Base-by-base conservation (phyloP, 2,329 filamentous ascomycete species). In the Colletotrichum spinosum region DNA sequence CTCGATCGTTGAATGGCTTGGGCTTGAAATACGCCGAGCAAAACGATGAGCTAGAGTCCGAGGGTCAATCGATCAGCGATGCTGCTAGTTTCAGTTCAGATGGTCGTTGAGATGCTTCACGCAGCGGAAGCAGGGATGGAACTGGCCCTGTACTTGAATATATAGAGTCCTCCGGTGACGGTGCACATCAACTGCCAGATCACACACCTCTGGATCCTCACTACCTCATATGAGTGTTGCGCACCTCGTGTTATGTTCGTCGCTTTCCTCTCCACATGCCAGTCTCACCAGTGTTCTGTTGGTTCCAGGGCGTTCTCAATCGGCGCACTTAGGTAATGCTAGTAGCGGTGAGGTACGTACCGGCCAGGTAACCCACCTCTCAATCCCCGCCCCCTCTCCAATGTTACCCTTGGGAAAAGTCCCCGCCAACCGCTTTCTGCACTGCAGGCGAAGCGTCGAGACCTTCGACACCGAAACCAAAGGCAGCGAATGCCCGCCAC, bases 51-150 rank as follows among this genome's bases (percentile, higher is more conserved):
- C 75, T 71, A 8, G 77, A 77, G 60, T 79, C 77, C 38, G 79
- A 80, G 50, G 67, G 69, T 65, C 73, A 74, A 33, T 80, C 78
- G 33, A 70, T 69, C 10, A 81, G 79, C 62, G 79, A 80, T 35
- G 70, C 70, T 12, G 76, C 75, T 1, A 80, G 78, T 64, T 69
- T 79, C 55, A 74, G 72, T 7, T 80, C 79, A 5, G 65, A 54
- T 34, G 55, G 65, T n/a, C 65, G 58, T 13, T 68, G 50, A 60
- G 10, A n/a, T 13, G 12, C 17, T 25, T 10, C 41, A 44, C 15
- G 13, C 25, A 5, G 44, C 2, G 8, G 12, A 6, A 6, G 35
- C 12, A 41, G 11, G 34, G 13, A 13, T 34, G 45, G 17, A 7
- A 50, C 12, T 34, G 2, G 33, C 5, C 25, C 34, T 5, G 17